These are phyloP conservation scores for Yueomyces sp. DNA, from an alignment of 805 yeast species.

Conservation along the genomic window DNA sequence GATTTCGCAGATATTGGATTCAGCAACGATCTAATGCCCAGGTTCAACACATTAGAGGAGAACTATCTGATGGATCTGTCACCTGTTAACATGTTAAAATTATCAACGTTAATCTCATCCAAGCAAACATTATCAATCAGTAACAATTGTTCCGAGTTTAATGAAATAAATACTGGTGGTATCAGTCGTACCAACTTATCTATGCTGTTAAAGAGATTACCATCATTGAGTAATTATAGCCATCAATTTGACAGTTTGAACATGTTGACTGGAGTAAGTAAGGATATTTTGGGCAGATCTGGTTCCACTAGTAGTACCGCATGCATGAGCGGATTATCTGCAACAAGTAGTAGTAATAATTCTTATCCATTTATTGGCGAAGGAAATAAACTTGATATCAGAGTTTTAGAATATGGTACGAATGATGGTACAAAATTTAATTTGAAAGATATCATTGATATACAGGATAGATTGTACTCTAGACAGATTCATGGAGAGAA, in stretches of 20 bases:
- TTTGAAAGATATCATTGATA: constrained; percentile 17
- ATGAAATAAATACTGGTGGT: constrained; percentile 9
- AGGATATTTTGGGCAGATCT: neutral
- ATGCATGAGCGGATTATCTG: neutral
- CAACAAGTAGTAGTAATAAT: neutral
- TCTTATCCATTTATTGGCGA: neutral
- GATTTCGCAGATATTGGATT: neutral
- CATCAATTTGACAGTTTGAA: constrained; percentile 1
- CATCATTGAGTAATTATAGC: constrained; percentile 9
- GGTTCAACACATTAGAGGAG: constrained; percentile 9
- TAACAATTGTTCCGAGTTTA: too few species aligned
- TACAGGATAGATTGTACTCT: constrained; percentile 22
- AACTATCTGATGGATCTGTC: constrained; percentile 32
- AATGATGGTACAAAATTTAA: constrained; percentile 8
- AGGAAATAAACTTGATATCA: neutral
- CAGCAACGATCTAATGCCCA: neutral
- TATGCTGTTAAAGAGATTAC: constrained; percentile 21
- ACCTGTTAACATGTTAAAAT: constrained; percentile 51
- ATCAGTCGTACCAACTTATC: constrained; percentile 23
- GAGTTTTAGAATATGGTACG: constrained; percentile 6
- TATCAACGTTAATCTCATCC: constrained; percentile 56
- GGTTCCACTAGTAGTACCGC: neutral
- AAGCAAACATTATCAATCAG: constrained; percentile 48
- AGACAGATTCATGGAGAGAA: constrained; percentile 7
- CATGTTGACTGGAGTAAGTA: neutral